Evolutionary conservation across 1,139 yeast species (phyloP).

Genomic region (Hyphopichia fennica): DNA sequence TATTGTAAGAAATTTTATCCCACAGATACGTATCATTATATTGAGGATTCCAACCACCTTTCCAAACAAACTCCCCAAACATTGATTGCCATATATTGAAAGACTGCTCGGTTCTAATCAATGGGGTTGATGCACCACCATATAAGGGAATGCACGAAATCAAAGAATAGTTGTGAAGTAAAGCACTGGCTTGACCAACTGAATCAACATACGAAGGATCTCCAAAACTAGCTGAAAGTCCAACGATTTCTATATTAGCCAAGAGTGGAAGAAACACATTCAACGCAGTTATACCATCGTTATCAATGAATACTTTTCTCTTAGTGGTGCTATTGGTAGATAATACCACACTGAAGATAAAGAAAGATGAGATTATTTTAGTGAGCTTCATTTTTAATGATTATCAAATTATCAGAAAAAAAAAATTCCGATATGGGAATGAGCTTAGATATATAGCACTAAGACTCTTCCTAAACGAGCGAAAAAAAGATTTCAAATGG

Average conservation of each 20-base stretch:
- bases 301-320: slow-evolving; percentile 40
- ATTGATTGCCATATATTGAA: slow-evolving; percentile 37
- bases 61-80: slow-evolving; percentile 41
- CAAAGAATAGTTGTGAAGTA: slow-evolving; percentile 28
- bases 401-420: too few species aligned
- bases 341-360: too few species aligned
- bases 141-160: slow-evolving; percentile 38
- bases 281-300: slow-evolving; percentile 35
- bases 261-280: slow-evolving; percentile 34
- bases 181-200: slow-evolving; percentile 26
- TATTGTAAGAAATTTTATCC: slow-evolving; percentile 28
- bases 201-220: slow-evolving; percentile 36
- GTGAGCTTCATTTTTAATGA: too few species aligned
- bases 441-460: too few species aligned
- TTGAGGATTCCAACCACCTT: slow-evolving; percentile 34
- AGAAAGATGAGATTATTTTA: too few species aligned
- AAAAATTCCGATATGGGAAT: too few species aligned
- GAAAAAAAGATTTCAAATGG: too few species aligned
- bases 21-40: slow-evolving; percentile 29
- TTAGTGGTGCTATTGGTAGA: too few species aligned
- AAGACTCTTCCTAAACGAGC: too few species aligned
- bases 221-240: slow-evolving; percentile 38
- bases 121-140: slow-evolving; percentile 36
- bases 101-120: slow-evolving; percentile 35
- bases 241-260: slow-evolving; percentile 38